Evolutionary conservation across 1,284 basidiomycete genomes (phyloP), one percentile per base, ranked within the genome.

Genomic region (Xerocomus cyaneibrunnescens): DNA sequence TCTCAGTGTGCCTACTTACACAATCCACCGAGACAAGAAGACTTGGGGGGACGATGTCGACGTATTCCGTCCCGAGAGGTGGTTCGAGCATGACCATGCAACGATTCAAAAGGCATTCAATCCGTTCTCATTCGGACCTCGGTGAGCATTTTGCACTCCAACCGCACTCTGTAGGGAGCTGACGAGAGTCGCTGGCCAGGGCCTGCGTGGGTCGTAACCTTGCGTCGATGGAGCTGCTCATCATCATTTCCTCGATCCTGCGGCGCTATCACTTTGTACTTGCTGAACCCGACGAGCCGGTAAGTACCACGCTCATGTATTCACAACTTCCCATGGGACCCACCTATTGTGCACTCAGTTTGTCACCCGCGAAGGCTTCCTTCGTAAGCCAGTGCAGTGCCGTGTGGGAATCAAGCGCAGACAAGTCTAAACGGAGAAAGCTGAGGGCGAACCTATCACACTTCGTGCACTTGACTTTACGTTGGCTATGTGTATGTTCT

Each of bases 31-130:
- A 42, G 81, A 90, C 64, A 62, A 69, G 46, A 64, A 61, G 1
- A 76, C 87, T 5, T 95, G 90, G 88, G 92, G 92, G 14, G 77
- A 80, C 5, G 92, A 94, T 62, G 75, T 78, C n/a, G 84, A 89
- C 22, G 76, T 64, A n/a, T 93, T 79, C 73, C 72, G 88, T 32
- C 89, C 88, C 0, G 90, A 93, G 62, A 76, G 92, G 21, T 94
- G 89, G 89, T 81, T 92, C 54, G 89, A 90, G 61, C 70, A 75
- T 36, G 83, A 85, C 58, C 69, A 75, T 55, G 75, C 74, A 21
- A 71, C 70, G 16, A 80, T 89, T 23, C 81, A 86, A 62, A 84
- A 79, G 68, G 76, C 82, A 1, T 90, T 90, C 65, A 92, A 91
- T 61, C 85, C 85, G 3, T 92, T 91, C 65, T 87, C 85, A 1